phyloP scores from a whole-genome alignment of 2,329 filamentous ascomycete genomes.

The Cladosporium sp. region DNA sequence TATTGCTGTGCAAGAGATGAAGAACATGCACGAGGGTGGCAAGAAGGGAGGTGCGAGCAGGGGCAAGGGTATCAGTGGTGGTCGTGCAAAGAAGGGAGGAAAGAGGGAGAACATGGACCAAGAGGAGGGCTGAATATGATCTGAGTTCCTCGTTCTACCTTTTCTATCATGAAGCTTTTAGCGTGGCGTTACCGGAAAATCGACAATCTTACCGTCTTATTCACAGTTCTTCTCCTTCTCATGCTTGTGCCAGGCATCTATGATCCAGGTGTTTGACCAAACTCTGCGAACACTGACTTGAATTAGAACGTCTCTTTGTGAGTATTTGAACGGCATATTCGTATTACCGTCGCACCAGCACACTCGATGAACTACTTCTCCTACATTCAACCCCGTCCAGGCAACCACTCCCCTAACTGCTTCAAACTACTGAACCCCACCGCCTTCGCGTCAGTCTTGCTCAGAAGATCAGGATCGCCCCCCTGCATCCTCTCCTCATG shows the following conservation, averaged over 20 bases:
- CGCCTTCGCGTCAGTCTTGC: constrained; percentile 19
- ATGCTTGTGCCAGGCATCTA: no score
- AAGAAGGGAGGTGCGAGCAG: constrained; percentile 46
- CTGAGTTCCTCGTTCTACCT: neutral
- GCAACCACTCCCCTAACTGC: constrained; percentile 23
- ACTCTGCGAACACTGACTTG: no score
- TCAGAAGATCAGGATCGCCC: constrained; percentile 13
- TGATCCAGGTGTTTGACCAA: no score
- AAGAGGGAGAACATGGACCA: constrained; percentile 66
- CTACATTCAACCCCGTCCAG: neutral
- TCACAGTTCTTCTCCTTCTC: no score
- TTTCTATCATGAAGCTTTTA: neutral
- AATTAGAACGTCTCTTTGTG: no score
- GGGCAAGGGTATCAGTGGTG: constrained; percentile 45
- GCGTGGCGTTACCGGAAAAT: neutral
- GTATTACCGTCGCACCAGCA: neutral
- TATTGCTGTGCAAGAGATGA: constrained; percentile 75
- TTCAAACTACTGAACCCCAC: constrained; percentile 23
- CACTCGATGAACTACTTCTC: neutral
- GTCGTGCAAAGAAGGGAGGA: constrained; percentile 51
- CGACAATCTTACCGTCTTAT: neutral
- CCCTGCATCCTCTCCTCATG: constrained; percentile 7
- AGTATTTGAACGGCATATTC: no score
- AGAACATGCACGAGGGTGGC: constrained; percentile 65
- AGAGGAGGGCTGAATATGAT: constrained; percentile 55